These are phyloP conservation scores for Trichoderma atrobrunneum DNA, from an alignment of 2,329 filamentous ascomycete species.

Conservation along the genomic window DNA sequence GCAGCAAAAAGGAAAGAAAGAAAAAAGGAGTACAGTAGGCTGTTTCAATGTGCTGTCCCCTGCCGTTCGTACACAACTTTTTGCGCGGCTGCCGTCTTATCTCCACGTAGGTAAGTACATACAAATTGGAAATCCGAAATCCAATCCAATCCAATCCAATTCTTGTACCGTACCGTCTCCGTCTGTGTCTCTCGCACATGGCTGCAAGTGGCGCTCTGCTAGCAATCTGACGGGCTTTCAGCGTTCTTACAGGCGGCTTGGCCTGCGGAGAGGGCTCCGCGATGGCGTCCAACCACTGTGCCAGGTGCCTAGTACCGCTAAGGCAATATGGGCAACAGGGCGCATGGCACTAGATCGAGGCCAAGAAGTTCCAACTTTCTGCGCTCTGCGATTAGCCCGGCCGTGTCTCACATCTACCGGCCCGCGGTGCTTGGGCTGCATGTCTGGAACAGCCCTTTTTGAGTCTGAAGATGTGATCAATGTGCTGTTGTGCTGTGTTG, in stretches of 20 bases:
- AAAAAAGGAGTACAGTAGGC: background rate
- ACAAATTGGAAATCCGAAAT: background rate
- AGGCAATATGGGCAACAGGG: background rate
- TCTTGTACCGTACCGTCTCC: background rate
- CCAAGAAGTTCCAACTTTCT: background rate
- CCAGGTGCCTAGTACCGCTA: background rate
- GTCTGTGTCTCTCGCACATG: background rate
- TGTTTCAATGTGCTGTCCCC: background rate
- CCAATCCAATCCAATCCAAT: background rate
- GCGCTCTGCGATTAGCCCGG: background rate
- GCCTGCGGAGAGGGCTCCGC: constrained; percentile 6
- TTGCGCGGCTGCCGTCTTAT: background rate
- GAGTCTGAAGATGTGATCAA: background rate
- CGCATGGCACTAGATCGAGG: background rate
- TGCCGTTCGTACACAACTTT: background rate
- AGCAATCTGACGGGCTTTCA: constrained; percentile 14
- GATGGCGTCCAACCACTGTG: constrained; percentile 4
- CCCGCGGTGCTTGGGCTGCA: background rate
- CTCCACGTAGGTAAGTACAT: background rate
- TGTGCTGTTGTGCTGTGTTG: background rate
- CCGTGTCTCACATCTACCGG: constrained; percentile 2
- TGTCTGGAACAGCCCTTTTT: background rate
- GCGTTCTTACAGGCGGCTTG: background rate
- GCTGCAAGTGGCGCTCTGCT: background rate
- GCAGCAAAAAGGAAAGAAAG: background rate